Percentiles rank a stretch among this genome's conserved stretches.
Conservation (phyloP, 1,284 basidiomycete species). For the Malassezia dermatis region DNA sequence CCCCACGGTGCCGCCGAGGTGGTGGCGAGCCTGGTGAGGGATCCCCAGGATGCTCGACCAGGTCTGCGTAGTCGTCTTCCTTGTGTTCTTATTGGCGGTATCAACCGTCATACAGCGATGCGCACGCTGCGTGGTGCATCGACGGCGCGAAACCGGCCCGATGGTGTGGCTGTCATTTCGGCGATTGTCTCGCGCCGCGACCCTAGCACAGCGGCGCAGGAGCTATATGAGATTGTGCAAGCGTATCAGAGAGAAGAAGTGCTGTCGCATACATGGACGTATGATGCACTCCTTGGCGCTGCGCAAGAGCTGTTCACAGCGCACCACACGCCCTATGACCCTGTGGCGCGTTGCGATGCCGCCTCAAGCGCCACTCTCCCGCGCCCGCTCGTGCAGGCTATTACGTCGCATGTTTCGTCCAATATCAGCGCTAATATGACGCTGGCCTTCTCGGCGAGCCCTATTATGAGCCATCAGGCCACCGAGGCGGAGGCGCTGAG, state of each 20-base stretch:
- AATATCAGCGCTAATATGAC: conserved; percentile 87
- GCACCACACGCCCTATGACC: conserved; percentile 1
- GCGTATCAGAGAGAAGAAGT: conserved; percentile 33
- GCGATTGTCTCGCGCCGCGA: conserved; percentile 65
- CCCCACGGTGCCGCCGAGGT: conserved; percentile 24
- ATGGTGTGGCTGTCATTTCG: conserved; percentile 78
- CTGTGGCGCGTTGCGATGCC: conserved; percentile 1
- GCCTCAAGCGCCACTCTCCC: conserved; percentile 21
- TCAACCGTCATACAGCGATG: conserved; percentile 37
- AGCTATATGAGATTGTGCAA: conserved; percentile 45
- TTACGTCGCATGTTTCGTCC: conserved; percentile 80
- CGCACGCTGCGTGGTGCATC: conserved; percentile 32
- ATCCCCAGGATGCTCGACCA: not conserved
- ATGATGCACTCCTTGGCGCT: not conserved
- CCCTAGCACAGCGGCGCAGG: conserved; percentile 56
- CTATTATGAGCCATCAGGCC: conserved; percentile 64
- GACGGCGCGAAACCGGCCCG: conserved; percentile 21
- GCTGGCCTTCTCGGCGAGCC: conserved; percentile 74
- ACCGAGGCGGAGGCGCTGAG: conserved; percentile 74
- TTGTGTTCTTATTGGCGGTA: conserved; percentile 40
- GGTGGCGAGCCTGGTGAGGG: conserved; percentile 19
- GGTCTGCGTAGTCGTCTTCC: conserved; percentile 20
- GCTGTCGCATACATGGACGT: not conserved
- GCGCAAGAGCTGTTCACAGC: not conserved
- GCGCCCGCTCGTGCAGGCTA: conserved; percentile 52